Conservation (phyloP, 1,284 basidiomycete genomes). For the Heterobasidion occidentale region DNA sequence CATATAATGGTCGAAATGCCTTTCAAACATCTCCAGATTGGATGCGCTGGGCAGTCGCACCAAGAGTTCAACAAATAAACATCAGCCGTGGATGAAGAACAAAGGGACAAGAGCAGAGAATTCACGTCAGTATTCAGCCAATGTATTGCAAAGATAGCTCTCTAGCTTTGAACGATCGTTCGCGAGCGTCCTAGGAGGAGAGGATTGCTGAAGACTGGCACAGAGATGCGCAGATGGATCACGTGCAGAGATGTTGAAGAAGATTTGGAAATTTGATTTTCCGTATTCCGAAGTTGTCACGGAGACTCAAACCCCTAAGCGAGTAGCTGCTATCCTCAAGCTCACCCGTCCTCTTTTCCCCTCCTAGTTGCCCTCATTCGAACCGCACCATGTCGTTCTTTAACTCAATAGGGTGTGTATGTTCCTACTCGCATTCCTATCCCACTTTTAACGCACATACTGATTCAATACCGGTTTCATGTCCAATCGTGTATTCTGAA, state of each 20-base stretch:
- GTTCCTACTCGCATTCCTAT: neutral
- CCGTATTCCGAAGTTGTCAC: neutral
- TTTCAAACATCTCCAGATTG: no score
- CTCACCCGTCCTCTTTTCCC: neutral
- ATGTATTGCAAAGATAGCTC: no score
- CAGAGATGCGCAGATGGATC: neutral
- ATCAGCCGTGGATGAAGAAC: no score
- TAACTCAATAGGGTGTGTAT: constrained; percentile 59
- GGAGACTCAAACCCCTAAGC: neutral
- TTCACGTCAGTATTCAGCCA: no score
- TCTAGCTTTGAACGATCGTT: no score
- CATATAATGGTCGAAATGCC: no score
- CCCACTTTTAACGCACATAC: neutral
- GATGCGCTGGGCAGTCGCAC: no score
- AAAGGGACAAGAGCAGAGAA: no score
- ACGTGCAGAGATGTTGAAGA: neutral
- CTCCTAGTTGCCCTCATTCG: neutral
- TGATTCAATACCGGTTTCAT: neutral
- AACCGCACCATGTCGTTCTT: constrained; percentile 59
- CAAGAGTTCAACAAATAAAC: no score
- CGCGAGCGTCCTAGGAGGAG: no score
- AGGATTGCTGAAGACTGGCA: no score
- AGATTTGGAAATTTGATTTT: constrained; percentile 1
- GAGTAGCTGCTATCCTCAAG: neutral
- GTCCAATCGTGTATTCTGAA: neutral